These are phyloP conservation scores for Epichloe baconii DNA, from an alignment of 2,329 filamentous ascomycete genomes.

Conservation along the genomic window DNA sequence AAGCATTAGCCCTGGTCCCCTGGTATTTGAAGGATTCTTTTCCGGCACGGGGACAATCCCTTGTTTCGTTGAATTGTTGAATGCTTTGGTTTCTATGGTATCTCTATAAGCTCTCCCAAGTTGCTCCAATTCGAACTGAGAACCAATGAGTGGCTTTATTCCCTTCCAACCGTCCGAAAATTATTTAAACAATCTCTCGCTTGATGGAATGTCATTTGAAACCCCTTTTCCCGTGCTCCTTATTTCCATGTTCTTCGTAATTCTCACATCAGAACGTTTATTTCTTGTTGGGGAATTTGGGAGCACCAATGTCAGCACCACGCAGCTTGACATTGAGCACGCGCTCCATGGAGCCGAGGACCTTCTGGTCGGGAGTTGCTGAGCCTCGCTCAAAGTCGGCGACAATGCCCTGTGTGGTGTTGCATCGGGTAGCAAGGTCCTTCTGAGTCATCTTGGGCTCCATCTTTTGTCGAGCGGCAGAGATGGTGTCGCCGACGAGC, in stretches of 20 bases:
- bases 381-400: conserved; percentile 76
- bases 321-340: conserved; percentile 81
- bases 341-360: conserved; percentile 65
- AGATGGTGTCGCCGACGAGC: conserved; percentile 71
- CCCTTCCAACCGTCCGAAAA: background rate
- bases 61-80: background rate
- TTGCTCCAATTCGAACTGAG: background rate
- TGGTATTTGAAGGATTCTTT: background rate
- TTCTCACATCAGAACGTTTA: conserved; percentile 7
- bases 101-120: conserved; percentile 6
- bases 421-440: conserved; percentile 72
- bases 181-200: conserved; percentile 1
- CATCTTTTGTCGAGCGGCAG: conserved; percentile 62
- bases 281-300: conserved; percentile 67
- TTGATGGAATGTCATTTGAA: conserved; percentile 1
- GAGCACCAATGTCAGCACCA: conserved; percentile 71
- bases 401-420: conserved; percentile 68
- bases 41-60: conserved; percentile 1
- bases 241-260: background rate
- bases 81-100: conserved; percentile 5
- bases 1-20: background rate
- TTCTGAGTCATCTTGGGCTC: conserved; percentile 97
- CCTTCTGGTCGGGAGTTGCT: conserved; percentile 71
- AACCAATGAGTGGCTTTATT: background rate
- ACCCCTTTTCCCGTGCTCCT: background rate